A percentile compares a stretch with the other conserved stretches of the same genome.
Conservation (phyloP, 345 rosid genomes). For the Limnanthes douglasii region DNA sequence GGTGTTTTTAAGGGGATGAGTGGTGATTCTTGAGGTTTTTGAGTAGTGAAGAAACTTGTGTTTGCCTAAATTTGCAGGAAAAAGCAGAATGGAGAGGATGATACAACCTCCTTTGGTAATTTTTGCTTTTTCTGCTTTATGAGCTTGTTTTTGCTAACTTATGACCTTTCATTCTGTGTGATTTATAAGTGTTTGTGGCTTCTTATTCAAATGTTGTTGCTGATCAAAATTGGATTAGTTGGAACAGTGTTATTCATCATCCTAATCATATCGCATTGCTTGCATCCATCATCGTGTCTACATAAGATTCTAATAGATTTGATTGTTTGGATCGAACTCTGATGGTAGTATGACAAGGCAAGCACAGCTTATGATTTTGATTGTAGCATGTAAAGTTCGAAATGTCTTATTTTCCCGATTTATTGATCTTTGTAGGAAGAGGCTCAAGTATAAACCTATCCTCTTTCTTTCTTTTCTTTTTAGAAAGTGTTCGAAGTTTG, state of each 20-base stretch:
- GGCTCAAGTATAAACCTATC: no score
- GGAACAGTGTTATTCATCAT: no score
- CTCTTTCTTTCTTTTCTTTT: no score
- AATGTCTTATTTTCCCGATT: neutral
- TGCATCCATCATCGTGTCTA: no score
- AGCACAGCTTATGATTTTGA: neutral
- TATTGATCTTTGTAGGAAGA: no score
- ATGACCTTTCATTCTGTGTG: neutral
- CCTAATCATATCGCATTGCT: no score
- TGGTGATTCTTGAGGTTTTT: constrained; percentile 12
- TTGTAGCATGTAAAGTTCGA: neutral
- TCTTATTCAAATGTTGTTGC: neutral
- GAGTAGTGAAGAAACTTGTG: constrained; percentile 11
- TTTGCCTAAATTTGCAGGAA: constrained; percentile 6
- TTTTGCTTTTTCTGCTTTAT: constrained; percentile 2
- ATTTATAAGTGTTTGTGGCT: neutral
- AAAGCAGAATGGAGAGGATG: constrained; percentile 38
- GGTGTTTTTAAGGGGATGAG: constrained; percentile 7
- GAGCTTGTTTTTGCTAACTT: neutral
- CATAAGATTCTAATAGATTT: neutral
- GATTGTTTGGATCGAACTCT: neutral
- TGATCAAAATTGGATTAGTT: no score
- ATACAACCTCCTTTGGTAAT: constrained; percentile 66
- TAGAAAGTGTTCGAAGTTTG: neutral
- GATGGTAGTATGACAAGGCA: neutral